These are phyloP conservation scores for Quercus tomentella DNA, from an alignment of 331 rosid species.

Conservation along the genomic window DNA sequence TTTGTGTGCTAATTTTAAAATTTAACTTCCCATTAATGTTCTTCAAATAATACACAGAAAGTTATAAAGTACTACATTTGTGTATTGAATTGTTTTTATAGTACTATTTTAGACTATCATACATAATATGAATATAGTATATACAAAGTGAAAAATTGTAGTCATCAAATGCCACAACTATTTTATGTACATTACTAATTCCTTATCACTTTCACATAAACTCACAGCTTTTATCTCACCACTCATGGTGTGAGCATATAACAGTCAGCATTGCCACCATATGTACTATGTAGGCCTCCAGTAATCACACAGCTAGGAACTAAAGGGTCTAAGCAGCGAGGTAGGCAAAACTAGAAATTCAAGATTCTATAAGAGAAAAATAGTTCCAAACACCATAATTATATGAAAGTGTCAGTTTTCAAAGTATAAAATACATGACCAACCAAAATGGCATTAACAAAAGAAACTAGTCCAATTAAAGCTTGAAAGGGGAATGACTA, in stretches of 20 bases:
- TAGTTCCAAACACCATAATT: not conserved
- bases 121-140: no score
- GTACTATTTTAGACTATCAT: no score
- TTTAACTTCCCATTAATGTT: no score
- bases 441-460: not conserved
- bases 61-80: no score
- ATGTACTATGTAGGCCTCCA: not conserved
- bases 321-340: not conserved
- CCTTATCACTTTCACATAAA: no score
- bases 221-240: fast-evolving
- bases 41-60: no score
- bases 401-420: not conserved
- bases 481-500: not conserved
- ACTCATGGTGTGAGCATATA: not conserved
- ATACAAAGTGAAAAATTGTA: no score
- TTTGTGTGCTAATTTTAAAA: no score
- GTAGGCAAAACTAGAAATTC: not conserved
- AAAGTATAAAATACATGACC: no score
- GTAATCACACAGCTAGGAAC: not conserved
- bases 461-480: not conserved
- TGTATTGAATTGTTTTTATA: no score
- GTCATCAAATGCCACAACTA: no score
- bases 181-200: no score
- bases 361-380: not conserved
- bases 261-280: not conserved